Percentiles rank a stretch among this genome's conserved stretches.
Evolutionary conservation across 257 asterid genomes (phyloP).

Genomic region (Eustoma russellianum): DNA sequence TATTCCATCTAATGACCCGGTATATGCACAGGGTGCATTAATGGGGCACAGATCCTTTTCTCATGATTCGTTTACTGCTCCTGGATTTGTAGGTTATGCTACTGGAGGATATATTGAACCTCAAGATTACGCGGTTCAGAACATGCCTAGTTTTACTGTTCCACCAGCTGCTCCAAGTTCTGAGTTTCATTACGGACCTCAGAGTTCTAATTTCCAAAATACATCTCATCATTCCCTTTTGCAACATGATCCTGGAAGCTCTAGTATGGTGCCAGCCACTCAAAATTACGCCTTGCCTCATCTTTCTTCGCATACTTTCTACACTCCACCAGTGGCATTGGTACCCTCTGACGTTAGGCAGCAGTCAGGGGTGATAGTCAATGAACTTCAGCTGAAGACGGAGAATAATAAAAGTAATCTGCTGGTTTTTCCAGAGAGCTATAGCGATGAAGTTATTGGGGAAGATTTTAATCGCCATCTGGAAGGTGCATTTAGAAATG

Average conservation of each 20-base stretch:
- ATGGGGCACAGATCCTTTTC: conserved; percentile 17
- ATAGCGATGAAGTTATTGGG: conserved; percentile 13
- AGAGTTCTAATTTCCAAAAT: conserved; percentile 12
- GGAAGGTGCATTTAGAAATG: conserved; percentile 18
- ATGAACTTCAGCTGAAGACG: conserved; percentile 23
- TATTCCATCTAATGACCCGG: conserved; percentile 24
- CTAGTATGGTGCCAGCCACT: conserved; percentile 19
- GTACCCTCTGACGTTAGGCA: conserved; percentile 23
- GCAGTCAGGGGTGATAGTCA: conserved; percentile 21
- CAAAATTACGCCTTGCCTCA: conserved; percentile 28
- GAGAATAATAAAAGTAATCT: conserved; percentile 16
- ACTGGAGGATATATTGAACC: conserved; percentile 14
- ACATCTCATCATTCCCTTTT: conserved; percentile 19
- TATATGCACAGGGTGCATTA: conserved; percentile 7
- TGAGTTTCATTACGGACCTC: conserved; percentile 15
- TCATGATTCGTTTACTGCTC: conserved; percentile 19
- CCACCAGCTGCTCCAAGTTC: conserved; percentile 20
- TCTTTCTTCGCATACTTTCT: conserved; percentile 23
- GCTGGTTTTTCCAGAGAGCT: conserved; percentile 2
- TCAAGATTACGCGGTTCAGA: conserved; percentile 20
- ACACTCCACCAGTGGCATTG: conserved; percentile 23
- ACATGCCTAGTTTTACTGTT: conserved; percentile 16
- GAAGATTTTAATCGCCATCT: conserved; percentile 15
- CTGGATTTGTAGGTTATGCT: conserved; percentile 20
- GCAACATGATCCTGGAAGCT: conserved; percentile 30